Conservation (phyloP, 805 yeast species). For the Vanderwaltozyma verrucispora region DNA sequence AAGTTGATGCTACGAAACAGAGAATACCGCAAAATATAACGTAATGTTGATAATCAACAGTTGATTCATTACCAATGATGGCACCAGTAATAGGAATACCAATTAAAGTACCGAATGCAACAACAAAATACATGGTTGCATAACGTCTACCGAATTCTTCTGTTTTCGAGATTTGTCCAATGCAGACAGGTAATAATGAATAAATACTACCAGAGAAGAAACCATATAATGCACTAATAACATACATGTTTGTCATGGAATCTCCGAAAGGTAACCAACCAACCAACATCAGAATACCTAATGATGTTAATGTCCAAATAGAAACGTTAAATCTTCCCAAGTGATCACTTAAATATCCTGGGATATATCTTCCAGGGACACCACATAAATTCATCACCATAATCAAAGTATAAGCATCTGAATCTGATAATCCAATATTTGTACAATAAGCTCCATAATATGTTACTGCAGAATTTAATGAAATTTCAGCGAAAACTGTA, state of each 20-base stretch:
- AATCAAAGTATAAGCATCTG: constrained; percentile 33
- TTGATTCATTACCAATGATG: constrained; percentile 30
- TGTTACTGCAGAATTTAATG: constrained; percentile 35
- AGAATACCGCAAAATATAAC: constrained; percentile 29
- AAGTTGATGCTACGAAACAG: constrained; percentile 28
- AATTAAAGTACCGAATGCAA: constrained; percentile 38
- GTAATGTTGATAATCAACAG: constrained; percentile 26
- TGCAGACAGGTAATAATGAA: constrained; percentile 43
- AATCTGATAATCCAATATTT: constrained; percentile 30
- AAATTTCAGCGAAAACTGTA: constrained; percentile 35
- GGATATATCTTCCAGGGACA: constrained; percentile 31
- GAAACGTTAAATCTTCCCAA: constrained; percentile 44
- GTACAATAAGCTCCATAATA: constrained; percentile 40
- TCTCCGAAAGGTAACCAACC: constrained; percentile 29
- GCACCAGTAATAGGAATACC: constrained; percentile 40
- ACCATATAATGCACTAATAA: constrained; percentile 39
- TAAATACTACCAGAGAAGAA: constrained; percentile 41
- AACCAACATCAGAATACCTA: constrained; percentile 24
- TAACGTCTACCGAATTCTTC: constrained; percentile 41
- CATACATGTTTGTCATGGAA: constrained; percentile 24
- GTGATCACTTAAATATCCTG: constrained; percentile 32
- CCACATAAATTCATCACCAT: constrained; percentile 33
- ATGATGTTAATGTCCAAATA: constrained; percentile 23
- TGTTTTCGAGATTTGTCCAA: constrained; percentile 42
- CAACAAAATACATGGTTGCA: constrained; percentile 46